Conservation (phyloP, 108 stramenopile species). For the Seminavis robusta region DNA sequence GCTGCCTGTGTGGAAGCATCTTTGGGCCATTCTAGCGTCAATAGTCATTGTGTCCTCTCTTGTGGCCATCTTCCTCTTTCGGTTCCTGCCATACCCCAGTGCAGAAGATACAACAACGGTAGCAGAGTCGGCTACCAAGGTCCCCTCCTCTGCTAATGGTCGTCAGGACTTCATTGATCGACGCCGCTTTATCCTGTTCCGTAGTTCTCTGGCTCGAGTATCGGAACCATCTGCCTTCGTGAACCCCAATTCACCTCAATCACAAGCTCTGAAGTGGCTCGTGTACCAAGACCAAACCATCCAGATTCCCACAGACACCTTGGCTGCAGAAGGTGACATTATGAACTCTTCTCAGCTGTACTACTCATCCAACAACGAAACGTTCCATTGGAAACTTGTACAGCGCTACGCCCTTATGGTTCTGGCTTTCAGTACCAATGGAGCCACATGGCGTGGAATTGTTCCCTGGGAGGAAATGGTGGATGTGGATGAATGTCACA, state of each 20-base stretch:
- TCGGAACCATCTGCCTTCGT: background rate
- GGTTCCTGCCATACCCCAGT: too few relatives aligned
- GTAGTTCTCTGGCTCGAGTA: background rate
- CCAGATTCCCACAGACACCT: background rate
- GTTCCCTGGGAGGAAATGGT: background rate
- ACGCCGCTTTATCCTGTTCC: conserved; percentile 3
- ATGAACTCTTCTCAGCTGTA: background rate
- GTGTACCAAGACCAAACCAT: background rate
- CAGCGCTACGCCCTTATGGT: conserved; percentile 6
- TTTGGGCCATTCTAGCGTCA: too few relatives aligned
- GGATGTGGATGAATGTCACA: background rate
- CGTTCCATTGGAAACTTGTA: background rate
- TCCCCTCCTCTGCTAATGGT: too few relatives aligned
- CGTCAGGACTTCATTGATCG: too few relatives aligned
- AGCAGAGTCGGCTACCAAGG: too few relatives aligned
- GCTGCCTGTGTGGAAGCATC: too few relatives aligned
- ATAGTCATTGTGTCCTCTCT: too few relatives aligned
- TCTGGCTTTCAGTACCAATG: background rate
- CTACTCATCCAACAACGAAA: too few relatives aligned
- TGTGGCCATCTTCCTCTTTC: too few relatives aligned
- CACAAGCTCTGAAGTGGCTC: conserved; percentile 5
- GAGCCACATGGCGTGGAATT: background rate
- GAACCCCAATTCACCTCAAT: conserved; percentile 2
- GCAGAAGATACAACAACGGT: too few relatives aligned
- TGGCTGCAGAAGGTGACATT: background rate